Evolutionary conservation across 2,329 filamentous ascomycete genomes (phyloP), one percentile per base, ranked within the genome.

Genomic region (Macrophomina phaseolina): DNA sequence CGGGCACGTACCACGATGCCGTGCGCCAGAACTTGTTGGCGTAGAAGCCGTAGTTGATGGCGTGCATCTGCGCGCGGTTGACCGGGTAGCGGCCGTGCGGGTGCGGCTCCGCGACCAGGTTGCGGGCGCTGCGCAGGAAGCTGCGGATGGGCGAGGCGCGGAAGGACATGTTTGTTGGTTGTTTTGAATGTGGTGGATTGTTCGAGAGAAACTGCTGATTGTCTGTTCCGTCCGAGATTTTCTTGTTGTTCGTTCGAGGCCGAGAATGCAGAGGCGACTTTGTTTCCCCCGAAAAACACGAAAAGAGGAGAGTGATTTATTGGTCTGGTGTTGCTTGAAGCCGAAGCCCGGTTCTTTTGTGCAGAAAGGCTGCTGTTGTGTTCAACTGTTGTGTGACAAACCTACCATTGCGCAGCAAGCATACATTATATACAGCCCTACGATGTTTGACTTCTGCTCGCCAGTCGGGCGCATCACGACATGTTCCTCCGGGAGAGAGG

Each of bases 101-200:
- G 69, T 78, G 77, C 1, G 76, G 73, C 61, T 79, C 77, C 67
- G 72, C 72, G 30, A 76, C 67, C 23, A 75, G 72, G 63, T 69
- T 71, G 70, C 75, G 73, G 70, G 77, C 71, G 70, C 76, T 73
- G 67, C 66, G 66, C 48, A 58, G 45, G 70, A 78, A 74, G 65
- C 69, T 55, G 68, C 74, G 73, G 63, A 70, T 70, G 67, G 72
- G 73, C 34, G 74, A 64, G 60, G 66, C 52, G 52, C 58, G 61
- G 66, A 64, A 60, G 18, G 55, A 38, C 64, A 66, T 66, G 34
- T n/a, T 60, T 51, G 62, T 36, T 30, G 48, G 16, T 64, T 51
- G 42, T 51, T 64, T 3, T 64, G 11, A 8, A 38, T 64, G 46
- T 52, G 46, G 61, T 51, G 38, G 30, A 23, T 23, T 58, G n/a